Conservation (phyloP, 306 rosid species). For the Gillenia trifoliata region DNA sequence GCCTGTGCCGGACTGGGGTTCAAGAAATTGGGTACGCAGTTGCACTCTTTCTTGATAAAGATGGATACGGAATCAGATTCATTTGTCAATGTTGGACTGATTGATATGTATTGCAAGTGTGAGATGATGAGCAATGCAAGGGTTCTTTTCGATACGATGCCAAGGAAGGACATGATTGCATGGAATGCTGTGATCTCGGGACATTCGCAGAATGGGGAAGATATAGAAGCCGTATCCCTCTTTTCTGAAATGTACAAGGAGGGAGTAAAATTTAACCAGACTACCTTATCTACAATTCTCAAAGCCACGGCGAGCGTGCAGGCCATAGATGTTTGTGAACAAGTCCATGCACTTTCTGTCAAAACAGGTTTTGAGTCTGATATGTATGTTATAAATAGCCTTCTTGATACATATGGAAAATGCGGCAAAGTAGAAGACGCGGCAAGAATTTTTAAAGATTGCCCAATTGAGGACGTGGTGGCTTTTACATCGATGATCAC, state of each 20-base stretch:
- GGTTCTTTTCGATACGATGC: constrained; percentile 52
- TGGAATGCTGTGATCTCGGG: constrained; percentile 81
- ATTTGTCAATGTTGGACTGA: constrained; percentile 62
- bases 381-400: constrained; percentile 68
- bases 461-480: constrained; percentile 69
- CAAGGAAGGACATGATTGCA: constrained; percentile 55
- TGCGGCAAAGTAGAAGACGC: constrained; percentile 55
- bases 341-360: constrained; percentile 64
- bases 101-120: constrained; percentile 80
- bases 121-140: constrained; percentile 62
- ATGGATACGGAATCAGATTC: constrained; percentile 54
- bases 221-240: constrained; percentile 49
- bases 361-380: constrained; percentile 70
- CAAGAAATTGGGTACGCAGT: constrained; percentile 65
- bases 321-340: constrained; percentile 45
- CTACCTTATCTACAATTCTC: constrained; percentile 72
- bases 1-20: constrained; percentile 60
- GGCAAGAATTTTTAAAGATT: constrained; percentile 57
- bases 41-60: constrained; percentile 65
- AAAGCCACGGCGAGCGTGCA: constrained; percentile 66
- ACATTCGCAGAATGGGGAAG: constrained; percentile 56
- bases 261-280: constrained; percentile 61
- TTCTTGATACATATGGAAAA: constrained; percentile 79
- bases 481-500: constrained; percentile 91
- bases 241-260: constrained; percentile 48